phyloP scores from a whole-genome alignment of 331 rosid species.

The Quercus phellos region DNA sequence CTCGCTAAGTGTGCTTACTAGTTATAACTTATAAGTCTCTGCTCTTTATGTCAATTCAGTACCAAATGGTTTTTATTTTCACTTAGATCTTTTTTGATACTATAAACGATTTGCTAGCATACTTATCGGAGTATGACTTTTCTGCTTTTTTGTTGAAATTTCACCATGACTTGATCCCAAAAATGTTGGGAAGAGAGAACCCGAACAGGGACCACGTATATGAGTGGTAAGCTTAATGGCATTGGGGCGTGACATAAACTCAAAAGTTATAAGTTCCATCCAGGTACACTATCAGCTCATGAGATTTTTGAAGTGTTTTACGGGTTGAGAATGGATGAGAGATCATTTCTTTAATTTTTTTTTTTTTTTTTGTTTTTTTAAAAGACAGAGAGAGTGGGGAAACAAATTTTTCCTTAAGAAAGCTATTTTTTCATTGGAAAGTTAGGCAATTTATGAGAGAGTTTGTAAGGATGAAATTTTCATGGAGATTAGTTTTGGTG shows the following conservation, averaged over 20 bases:
- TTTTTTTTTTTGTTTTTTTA: too few relatives aligned
- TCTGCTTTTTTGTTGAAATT: conserved; percentile 18
- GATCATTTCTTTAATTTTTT: too few relatives aligned
- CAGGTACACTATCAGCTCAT: too few relatives aligned
- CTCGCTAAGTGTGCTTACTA: too few relatives aligned
- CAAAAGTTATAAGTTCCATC: too few relatives aligned
- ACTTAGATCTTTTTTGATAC: not conserved
- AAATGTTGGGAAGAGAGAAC: conserved; percentile 34
- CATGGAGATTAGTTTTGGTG: not conserved
- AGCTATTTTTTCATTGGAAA: not conserved
- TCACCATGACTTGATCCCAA: conserved; percentile 25
- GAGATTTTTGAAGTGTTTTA: too few relatives aligned
- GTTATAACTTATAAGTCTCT: not conserved
- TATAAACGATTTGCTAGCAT: conserved; percentile 11
- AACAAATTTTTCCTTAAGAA: not conserved
- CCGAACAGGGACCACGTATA: too few relatives aligned
- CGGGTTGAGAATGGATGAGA: too few relatives aligned
- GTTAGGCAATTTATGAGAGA: conserved; percentile 28
- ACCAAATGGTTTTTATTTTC: not conserved
- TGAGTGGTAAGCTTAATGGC: too few relatives aligned
- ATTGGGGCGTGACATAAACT: too few relatives aligned
- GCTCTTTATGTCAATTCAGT: not conserved
- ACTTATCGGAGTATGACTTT: conserved; percentile 20
- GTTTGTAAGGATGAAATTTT: not conserved
- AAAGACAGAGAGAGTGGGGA: not conserved